Percentiles rank a stretch among this genome's conserved stretches.
phyloP scores from a whole-genome alignment of 164 flowering plant genomes.

The Piper longum region DNA sequence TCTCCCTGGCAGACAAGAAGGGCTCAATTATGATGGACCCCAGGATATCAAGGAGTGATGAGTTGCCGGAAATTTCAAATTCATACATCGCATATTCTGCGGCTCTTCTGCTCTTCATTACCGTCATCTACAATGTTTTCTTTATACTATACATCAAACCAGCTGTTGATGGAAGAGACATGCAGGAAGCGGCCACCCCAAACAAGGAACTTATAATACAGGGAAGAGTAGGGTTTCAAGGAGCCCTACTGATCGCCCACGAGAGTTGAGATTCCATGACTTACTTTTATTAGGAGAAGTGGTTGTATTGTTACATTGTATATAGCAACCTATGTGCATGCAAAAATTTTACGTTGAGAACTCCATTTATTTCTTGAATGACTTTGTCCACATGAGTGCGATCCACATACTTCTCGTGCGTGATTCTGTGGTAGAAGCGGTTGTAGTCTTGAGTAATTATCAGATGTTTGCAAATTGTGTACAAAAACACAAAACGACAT shows the following conservation, averaged over 20 bases:
- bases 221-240: not conserved
- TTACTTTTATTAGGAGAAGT: not conserved
- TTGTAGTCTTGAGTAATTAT: too few species aligned
- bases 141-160: not conserved
- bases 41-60: not conserved
- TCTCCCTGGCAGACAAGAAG: too few species aligned
- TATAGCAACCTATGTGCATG: too few species aligned
- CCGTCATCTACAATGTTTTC: not conserved
- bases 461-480: too few species aligned
- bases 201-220: not conserved
- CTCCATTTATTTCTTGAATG: too few species aligned
- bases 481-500: too few species aligned
- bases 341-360: too few species aligned
- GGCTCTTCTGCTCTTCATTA: not conserved
- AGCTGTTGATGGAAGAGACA: not conserved
- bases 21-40: not conserved
- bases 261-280: not conserved
- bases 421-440: too few species aligned
- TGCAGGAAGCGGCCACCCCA: not conserved
- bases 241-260: not conserved
- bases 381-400: too few species aligned
- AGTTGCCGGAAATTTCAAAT: not conserved
- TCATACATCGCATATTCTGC: not conserved
- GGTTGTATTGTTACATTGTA: not conserved
- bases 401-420: too few species aligned